Evolutionary conservation across 2,329 filamentous ascomycete genomes (phyloP), one percentile per base, ranked within the genome.

Genomic region (Aureobasidium namibiae): DNA sequence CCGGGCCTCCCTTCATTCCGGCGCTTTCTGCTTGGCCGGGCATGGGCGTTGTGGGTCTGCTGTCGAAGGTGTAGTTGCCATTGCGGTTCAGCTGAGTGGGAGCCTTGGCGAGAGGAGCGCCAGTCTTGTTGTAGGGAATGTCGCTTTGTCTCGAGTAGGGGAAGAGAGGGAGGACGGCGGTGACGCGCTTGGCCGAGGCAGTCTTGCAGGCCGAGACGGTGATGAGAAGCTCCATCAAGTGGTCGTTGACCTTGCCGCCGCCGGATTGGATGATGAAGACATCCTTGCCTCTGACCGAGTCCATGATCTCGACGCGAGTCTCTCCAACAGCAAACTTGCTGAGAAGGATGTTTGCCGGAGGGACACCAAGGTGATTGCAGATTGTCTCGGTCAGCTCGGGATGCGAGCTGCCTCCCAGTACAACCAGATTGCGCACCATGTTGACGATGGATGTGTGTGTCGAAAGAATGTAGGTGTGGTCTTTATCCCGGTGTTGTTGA

Each of bases 161-260:
- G 75, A 99, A 99, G 58, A 97, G 82, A 39, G 94, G 94, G 49
- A 96, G 84, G 48, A 99, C 91, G 57, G 90, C 94, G 42, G 92
- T 97, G 68, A 99, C 91, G 67, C 90, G 83, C 73, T 89, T 90
- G 31, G 94, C 94, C 41, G 92, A 96, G 67, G 91, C 91, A 13
- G 89, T 87, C 76, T 96, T 95, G 84, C 94, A 97, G 62, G 94
- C 94, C n/a, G 90, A 95, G 67, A 97, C 92, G 77, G 94, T 96
- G 76, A 97, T 96, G 73, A 95, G 89, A 52, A 97, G 85, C 72
- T 99, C 94, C 78, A 99, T 88, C 65, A 99, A 84, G 76, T 95
- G 86, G 76, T 99, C 94, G 72, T 99, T 99, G 76, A 96, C 90
- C 68, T 88, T 89, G 64, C 90, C 91, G 66, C 90, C 90, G 66